These are phyloP conservation scores for Puccinia novopanici DNA, from an alignment of 1,284 basidiomycete genomes.

Conservation along the genomic window DNA sequence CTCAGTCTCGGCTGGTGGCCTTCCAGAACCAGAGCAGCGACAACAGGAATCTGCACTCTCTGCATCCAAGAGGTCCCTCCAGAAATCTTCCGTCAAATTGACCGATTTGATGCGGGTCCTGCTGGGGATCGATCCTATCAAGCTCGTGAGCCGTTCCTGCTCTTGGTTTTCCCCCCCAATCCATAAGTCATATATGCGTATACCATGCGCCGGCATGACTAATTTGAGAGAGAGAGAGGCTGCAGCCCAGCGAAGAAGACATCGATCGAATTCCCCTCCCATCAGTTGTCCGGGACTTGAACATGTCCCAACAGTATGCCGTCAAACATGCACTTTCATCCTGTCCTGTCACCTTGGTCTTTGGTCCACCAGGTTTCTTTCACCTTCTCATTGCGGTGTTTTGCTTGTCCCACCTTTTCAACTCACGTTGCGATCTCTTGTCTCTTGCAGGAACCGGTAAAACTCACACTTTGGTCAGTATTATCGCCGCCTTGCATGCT, in stretches of 20 bases:
- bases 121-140: constrained; percentile 37
- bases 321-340: constrained; percentile 45
- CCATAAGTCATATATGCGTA: too few relatives aligned
- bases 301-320: constrained; percentile 42
- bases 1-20: background rate
- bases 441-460: constrained; percentile 40
- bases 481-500: constrained; percentile 52
- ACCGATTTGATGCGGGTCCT: constrained; percentile 39
- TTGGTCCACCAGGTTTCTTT: constrained; percentile 48
- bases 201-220: too few relatives aligned
- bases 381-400: background rate
- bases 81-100: constrained; percentile 4
- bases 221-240: too few relatives aligned
- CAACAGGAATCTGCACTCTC: background rate
- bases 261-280: constrained; percentile 15
- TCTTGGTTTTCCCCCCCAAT: background rate
- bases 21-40: background rate
- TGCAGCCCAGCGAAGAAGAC: constrained; percentile 11
- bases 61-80: background rate
- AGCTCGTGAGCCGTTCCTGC: constrained; percentile 16
- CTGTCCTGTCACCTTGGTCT: constrained; percentile 43
- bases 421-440: too few relatives aligned
- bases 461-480: constrained; percentile 49
- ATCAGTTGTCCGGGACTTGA: constrained; percentile 13
- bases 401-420: too few relatives aligned